Percentiles rank a stretch among this genome's conserved stretches.
phyloP scores from a whole-genome alignment of 768 basidiomycete genomes.

The Lentinula raphanica region DNA sequence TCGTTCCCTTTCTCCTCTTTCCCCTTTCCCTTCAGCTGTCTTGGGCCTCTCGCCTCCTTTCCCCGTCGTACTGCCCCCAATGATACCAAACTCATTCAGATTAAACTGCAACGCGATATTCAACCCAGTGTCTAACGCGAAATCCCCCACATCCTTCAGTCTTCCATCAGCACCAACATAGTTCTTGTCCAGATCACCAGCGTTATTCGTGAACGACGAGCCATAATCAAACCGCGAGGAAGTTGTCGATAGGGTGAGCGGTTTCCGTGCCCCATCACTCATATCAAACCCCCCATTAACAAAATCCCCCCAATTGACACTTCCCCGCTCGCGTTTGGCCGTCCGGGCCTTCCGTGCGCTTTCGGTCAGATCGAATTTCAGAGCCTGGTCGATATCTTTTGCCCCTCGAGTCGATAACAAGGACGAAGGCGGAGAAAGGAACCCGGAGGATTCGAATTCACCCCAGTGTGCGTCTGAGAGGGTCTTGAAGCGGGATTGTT shows the following conservation, averaged over 20 bases:
- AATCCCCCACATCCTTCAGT: not conserved
- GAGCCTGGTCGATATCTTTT: slow-evolving; percentile 49
- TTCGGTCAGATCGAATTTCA: slow-evolving; percentile 92
- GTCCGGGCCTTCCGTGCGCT: slow-evolving; percentile 59
- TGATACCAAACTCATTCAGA: not conserved
- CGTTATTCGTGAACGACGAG: not conserved
- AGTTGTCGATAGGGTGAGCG: not conserved
- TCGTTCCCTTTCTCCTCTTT: not conserved
- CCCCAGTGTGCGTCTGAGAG: slow-evolving; percentile 90
- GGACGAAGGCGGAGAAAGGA: slow-evolving; percentile 37
- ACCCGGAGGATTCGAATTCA: slow-evolving; percentile 82
- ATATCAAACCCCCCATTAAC: slow-evolving; percentile 1
- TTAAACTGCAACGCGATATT: not conserved
- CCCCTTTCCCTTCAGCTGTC: not conserved
- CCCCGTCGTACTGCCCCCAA: not conserved
- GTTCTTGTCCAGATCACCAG: not conserved
- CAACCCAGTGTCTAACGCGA: not conserved
- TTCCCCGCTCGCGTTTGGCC: not conserved
- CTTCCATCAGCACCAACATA: not conserved
- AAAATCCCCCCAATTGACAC: slow-evolving; percentile 2
- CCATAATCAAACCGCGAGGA: not conserved
- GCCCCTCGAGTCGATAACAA: not conserved
- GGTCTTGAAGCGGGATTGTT: slow-evolving; percentile 65
- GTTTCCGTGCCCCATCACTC: not conserved
- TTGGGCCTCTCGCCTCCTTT: not conserved